These are phyloP conservation scores for Linanthus parryae DNA, from an alignment of 148 eudicot species.

Conservation along the genomic window DNA sequence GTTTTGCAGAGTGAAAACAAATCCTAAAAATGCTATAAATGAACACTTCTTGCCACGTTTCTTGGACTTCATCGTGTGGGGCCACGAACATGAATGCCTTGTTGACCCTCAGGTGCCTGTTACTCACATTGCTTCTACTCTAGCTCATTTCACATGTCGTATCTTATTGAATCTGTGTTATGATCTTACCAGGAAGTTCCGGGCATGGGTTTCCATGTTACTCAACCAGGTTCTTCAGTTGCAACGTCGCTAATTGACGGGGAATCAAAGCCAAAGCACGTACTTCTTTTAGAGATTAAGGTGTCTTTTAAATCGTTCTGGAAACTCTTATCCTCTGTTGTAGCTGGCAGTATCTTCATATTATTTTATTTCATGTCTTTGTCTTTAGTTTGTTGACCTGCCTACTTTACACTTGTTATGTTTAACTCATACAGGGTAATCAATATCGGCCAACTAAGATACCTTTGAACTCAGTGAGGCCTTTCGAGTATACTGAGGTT, in stretches of 20 bases:
- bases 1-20: conserved; percentile 79
- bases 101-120: conserved; percentile 85
- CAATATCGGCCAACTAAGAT: background rate
- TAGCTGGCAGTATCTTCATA: no score
- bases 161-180: conserved; percentile 6
- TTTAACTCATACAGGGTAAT: background rate
- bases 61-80: conserved; percentile 97
- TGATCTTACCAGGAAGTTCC: conserved; percentile 69
- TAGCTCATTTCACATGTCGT: background rate
- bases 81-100: conserved; percentile 99
- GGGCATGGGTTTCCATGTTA: conserved; percentile 98
- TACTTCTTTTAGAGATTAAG: conserved; percentile 95
- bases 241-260: conserved; percentile 98
- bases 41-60: conserved; percentile 95
- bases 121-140: background rate
- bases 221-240: conserved; percentile 99
- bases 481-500: background rate
- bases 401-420: conserved; percentile 1
- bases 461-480: background rate
- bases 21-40: conserved; percentile 99
- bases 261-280: conserved; percentile 94
- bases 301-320: no score
- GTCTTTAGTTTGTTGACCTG: background rate
- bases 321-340: no score
- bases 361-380: background rate